Base-by-base conservation (phyloP, 306 rosid species). In the Cucumis melo region DNA sequence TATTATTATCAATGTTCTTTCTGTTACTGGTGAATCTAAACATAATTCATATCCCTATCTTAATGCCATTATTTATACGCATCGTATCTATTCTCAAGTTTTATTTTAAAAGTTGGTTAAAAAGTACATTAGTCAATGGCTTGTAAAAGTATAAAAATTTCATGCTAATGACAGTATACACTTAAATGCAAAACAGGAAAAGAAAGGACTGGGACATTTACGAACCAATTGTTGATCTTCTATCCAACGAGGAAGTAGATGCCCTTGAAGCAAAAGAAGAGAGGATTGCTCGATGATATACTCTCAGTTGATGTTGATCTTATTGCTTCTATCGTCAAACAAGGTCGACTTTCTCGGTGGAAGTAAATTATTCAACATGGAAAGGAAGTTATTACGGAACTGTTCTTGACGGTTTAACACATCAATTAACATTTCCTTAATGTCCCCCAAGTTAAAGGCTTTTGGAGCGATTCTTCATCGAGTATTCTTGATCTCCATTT, bases 121-220 rank as follows among this genome's bases (percentile, higher is more conserved):
- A 42, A 42, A 10, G 70, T 38, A 38, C 27, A 38, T 10, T 3
- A n/a, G 29, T n/a, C 51, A 65, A 16, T 14, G 6, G 21, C 20
- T 19, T 17, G 32, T 32, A n/a, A 24, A 38, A 56, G 0, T 38
- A 23, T 56, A 34, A 57, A 51, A 44, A 17, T 34, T 42, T 10
- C 59, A 34, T 62, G 61, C 79, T 48, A 15, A 83, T 29, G 24
- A 27, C n/a, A 71, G 55, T 82, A 73, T 59, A 60, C 72, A 16
- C 64, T 73, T 78, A 80, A 77, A 80, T 88, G 82, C 82, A 36
- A 27, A 27, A 83, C 92, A 90, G 97, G 93, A 94, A 92, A 90
- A 90, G 97, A 79, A 94, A 94, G 88, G 99, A 94, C 61, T 92
- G 97, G 99, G 95, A 94, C 42, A 86, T 89, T 24, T 92, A 91